A percentile compares a stretch with the other conserved stretches of the same genome.
These are phyloP conservation scores for Salix suchowensis DNA, from an alignment of 345 rosid genomes.

Conservation along the genomic window DNA sequence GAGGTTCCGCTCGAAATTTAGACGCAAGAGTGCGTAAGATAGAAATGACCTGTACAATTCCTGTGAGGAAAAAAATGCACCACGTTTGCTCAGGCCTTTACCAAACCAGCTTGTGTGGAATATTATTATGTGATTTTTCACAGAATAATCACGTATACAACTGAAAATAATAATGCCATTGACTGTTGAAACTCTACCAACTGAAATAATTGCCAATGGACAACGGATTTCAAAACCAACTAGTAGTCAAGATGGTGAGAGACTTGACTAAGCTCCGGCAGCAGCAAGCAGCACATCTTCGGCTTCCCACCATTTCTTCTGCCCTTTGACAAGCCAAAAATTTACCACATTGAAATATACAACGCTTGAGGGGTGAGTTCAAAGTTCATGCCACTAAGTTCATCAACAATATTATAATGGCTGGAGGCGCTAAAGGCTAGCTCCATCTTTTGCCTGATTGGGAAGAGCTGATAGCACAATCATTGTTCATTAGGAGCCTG, in stretches of 20 bases:
- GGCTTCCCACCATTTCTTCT: slow-evolving; percentile 12
- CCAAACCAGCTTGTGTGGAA: too few relatives aligned
- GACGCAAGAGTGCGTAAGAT: not conserved
- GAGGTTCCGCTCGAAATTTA: not conserved
- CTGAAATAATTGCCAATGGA: slow-evolving; percentile 19
- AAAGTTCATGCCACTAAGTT: not conserved
- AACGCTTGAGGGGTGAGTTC: slow-evolving; percentile 9
- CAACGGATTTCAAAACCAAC: slow-evolving; percentile 14
- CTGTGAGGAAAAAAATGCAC: not conserved
- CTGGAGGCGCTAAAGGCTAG: slow-evolving; percentile 6
- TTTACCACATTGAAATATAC: slow-evolving; percentile 26
- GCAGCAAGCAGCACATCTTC: slow-evolving; percentile 9
- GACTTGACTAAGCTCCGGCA: not conserved
- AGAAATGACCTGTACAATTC: not conserved
- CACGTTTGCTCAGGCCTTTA: not conserved
- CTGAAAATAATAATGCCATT: not conserved
- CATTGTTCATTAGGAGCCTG: slow-evolving; percentile 20
- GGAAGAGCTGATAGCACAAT: slow-evolving; percentile 3
- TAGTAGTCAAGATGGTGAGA: not conserved
- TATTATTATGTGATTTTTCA: not conserved
- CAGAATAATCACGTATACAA: slow-evolving; percentile 17
- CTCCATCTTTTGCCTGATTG: not conserved
- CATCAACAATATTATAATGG: not conserved
- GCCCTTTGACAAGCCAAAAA: slow-evolving; percentile 16
- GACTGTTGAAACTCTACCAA: slow-evolving; percentile 5